Percentiles rank a stretch among this genome's conserved stretches.
Evolutionary conservation across 805 yeast species (phyloP).

Genomic region (Henningerozyma blattae): DNA sequence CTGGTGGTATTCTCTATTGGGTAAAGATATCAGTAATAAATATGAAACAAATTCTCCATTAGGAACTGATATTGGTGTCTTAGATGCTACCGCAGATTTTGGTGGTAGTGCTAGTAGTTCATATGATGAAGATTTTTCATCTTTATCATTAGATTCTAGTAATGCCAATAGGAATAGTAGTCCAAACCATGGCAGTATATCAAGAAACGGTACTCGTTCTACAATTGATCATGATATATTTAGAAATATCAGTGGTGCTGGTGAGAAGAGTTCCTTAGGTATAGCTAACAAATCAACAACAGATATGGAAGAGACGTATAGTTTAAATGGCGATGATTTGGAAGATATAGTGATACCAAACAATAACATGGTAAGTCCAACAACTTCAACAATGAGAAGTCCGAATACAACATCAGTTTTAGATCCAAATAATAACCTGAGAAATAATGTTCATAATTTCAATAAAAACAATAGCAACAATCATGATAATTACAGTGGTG

Average conservation of each 20-base stretch:
- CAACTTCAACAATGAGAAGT: no score
- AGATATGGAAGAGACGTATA: no score
- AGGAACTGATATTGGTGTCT: slow-evolving; percentile 6
- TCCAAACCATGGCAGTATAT: neutral
- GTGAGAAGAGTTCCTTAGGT: neutral
- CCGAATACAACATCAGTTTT: neutral
- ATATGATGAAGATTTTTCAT: neutral
- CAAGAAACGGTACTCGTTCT: neutral
- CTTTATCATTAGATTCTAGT: neutral
- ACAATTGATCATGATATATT: no score
- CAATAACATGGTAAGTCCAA: no score
- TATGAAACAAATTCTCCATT: slow-evolving; percentile 18
- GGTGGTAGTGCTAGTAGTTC: neutral
- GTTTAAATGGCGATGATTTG: no score
- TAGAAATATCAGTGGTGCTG: no score
- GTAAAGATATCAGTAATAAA: slow-evolving; percentile 15
- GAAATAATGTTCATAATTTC: neutral
- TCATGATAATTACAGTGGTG: slow-evolving; percentile 7
- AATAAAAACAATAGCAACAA: slow-evolving; percentile 1
- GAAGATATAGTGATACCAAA: no score
- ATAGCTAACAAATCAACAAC: no score
- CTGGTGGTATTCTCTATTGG: slow-evolving; percentile 21
- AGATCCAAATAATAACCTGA: neutral
- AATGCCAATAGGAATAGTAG: neutral
- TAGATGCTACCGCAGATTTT: neutral